Conservation (phyloP, 1,284 basidiomycete genomes). For the Ceratobasidium sp. region DNA sequence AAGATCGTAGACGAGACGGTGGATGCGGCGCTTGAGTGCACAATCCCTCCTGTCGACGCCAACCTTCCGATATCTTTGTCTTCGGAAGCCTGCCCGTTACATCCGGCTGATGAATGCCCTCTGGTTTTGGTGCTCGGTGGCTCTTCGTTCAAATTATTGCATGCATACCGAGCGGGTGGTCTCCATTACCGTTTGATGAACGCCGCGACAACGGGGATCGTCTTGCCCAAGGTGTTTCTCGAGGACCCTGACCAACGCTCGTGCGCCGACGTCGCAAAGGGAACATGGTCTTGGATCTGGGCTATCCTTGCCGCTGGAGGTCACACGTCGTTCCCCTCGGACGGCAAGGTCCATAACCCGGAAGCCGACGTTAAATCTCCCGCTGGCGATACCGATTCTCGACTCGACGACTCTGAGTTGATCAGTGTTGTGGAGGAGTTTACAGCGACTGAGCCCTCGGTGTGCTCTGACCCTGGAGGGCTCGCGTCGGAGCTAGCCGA, state of each 20-base stretch:
- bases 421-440: conserved; percentile 62
- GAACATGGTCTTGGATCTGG: conserved; percentile 70
- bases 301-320: conserved; percentile 70
- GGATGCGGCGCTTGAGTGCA: conserved; percentile 75
- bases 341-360: conserved; percentile 48
- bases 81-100: conserved; percentile 1
- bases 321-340: conserved; percentile 36
- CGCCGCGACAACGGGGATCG: conserved; percentile 64
- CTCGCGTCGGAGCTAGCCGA: conserved; percentile 35
- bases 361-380: conserved; percentile 33
- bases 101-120: conserved; percentile 22
- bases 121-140: not conserved
- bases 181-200: conserved; percentile 67
- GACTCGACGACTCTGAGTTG: conserved; percentile 55
- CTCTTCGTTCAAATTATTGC: conserved; percentile 36
- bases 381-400: conserved; percentile 9
- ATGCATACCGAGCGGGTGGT: conserved; percentile 66
- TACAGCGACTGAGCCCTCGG: conserved; percentile 42
- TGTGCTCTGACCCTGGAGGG: conserved; percentile 45
- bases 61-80: conserved; percentile 41
- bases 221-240: conserved; percentile 73
- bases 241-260: conserved; percentile 76
- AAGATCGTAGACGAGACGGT: conserved; percentile 70
- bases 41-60: conserved; percentile 62
- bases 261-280: conserved; percentile 64